Evolutionary conservation across 805 yeast genomes (phyloP).

Genomic region (Cyberlindnera nakhonratchasimensis): DNA sequence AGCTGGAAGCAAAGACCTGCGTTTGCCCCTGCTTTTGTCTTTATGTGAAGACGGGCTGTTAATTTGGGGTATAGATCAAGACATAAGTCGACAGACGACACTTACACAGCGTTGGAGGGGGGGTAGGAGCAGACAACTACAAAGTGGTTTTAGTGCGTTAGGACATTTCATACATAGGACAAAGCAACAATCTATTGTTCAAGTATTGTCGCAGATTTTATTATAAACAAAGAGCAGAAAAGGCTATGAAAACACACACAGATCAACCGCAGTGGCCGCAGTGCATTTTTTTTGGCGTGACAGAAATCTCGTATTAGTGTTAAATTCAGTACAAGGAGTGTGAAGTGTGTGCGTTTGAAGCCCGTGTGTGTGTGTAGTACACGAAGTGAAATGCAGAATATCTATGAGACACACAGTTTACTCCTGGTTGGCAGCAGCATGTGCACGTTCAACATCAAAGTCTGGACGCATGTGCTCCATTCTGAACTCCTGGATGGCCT

Average conservation of each 20-base stretch:
- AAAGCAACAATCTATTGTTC: no score
- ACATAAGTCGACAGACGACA: not conserved
- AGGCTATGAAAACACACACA: not conserved
- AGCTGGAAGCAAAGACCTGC: not conserved
- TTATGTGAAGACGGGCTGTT: not conserved
- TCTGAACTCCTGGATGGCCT: constrained; percentile 21
- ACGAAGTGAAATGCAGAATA: not conserved
- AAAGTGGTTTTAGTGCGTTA: no score
- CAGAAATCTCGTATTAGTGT: no score
- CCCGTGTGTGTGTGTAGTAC: no score
- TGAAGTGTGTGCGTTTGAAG: no score
- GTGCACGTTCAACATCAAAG: constrained; percentile 15
- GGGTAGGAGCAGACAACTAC: no score
- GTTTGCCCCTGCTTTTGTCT: constrained; percentile 6
- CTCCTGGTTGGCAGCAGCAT: constrained; percentile 1
- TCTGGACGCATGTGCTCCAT: constrained; percentile 24
- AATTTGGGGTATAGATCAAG: not conserved
- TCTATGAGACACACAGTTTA: not conserved
- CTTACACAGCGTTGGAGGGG: no score
- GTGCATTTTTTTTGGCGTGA: not conserved
- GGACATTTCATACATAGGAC: no score
- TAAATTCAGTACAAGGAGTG: no score
- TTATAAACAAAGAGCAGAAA: not conserved
- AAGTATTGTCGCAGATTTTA: not conserved
- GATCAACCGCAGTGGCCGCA: not conserved